These are phyloP conservation scores for Acanthamoeba rhysodes DNA, from an alignment of 208 protist genomes.

Conservation along the genomic window DNA sequence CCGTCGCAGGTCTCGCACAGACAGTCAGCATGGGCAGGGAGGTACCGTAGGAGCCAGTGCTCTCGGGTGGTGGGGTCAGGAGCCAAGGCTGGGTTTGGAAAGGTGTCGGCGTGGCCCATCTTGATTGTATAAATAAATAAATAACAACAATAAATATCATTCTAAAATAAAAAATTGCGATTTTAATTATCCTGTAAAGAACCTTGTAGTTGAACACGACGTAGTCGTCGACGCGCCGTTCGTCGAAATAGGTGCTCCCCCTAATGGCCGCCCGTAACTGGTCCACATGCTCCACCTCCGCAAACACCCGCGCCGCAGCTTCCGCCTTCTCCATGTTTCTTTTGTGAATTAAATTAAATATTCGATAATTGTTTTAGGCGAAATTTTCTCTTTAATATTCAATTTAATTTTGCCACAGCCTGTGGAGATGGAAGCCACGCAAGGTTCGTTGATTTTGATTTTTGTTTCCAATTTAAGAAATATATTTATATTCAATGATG, in stretches of 20 bases:
- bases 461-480: too few species aligned
- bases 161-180: too few species aligned
- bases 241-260: background rate
- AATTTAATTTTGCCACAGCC: too few species aligned
- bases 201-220: conserved; percentile 32
- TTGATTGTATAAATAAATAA: too few species aligned
- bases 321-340: background rate
- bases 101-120: conserved; percentile 12
- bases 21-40: background rate
- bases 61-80: background rate
- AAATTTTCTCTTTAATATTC: too few species aligned
- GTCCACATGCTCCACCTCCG: background rate
- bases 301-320: background rate
- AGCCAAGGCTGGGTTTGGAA: background rate
- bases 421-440: too few species aligned
- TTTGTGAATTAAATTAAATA: background rate
- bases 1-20: too few species aligned
- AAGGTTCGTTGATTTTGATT: too few species aligned
- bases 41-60: background rate
- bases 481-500: too few species aligned
- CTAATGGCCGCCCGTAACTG: background rate
- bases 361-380: too few species aligned
- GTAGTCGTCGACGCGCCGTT: background rate
- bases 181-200: too few species aligned
- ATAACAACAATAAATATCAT: too few species aligned